These are phyloP conservation scores for Mycena chlorophos DNA, from an alignment of 768 basidiomycete species.

Conservation along the genomic window DNA sequence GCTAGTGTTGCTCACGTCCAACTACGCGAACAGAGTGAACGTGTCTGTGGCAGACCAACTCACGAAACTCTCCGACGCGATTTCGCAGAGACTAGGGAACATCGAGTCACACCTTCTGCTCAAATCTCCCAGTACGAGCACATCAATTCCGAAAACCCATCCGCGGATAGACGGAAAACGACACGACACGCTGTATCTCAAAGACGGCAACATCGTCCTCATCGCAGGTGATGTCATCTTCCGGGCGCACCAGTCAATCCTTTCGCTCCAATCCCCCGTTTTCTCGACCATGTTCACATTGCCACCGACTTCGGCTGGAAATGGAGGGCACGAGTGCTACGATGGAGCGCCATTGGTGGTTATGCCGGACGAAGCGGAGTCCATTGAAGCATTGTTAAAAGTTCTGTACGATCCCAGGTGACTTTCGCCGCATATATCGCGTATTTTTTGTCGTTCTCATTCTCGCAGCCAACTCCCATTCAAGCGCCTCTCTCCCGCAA, in stretches of 20 bases:
- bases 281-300: constrained; percentile 22
- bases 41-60: background rate
- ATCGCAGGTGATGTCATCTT: constrained; percentile 23
- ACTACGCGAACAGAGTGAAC: background rate
- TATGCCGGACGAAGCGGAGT: constrained; percentile 18
- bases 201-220: constrained; percentile 35
- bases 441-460: background rate
- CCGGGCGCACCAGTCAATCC: constrained; percentile 22
- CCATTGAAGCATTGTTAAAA: constrained; percentile 15
- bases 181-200: constrained; percentile 27
- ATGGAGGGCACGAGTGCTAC: constrained; percentile 9
- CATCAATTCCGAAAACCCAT: background rate
- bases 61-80: background rate
- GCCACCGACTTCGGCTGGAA: constrained; percentile 3
- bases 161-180: constrained; percentile 17
- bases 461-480: constrained; percentile 15
- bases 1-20: background rate
- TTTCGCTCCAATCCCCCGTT: constrained; percentile 15
- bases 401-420: constrained; percentile 18
- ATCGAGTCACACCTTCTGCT: too few relatives aligned
- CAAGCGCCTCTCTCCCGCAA: constrained; percentile 28
- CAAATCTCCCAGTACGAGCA: background rate
- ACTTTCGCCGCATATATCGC: background rate
- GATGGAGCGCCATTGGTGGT: constrained; percentile 20
- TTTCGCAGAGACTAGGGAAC: background rate